Conservation (phyloP, 106 monocot genomes). For the Allium cepa region DNA sequence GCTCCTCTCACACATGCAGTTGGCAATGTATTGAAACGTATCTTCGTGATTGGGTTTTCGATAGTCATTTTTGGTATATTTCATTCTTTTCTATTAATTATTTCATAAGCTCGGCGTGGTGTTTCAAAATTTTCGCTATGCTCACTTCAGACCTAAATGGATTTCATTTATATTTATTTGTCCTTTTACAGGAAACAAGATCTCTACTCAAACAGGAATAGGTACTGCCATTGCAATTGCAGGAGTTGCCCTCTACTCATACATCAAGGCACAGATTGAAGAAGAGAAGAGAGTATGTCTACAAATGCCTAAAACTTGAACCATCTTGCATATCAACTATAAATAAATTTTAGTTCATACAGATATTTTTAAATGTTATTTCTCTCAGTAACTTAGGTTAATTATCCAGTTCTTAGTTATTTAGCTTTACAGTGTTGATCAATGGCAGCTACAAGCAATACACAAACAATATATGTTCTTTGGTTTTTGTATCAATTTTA, state of each 20-base stretch:
- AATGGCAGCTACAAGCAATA: too few relatives aligned
- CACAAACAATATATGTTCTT: neutral
- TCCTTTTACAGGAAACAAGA: constrained; percentile 70
- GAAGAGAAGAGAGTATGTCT: constrained; percentile 91
- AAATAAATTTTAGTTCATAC: too few relatives aligned
- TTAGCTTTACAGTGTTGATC: too few relatives aligned
- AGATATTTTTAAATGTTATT: too few relatives aligned
- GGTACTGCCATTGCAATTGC: constrained; percentile 93
- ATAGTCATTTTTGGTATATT: constrained; percentile 79
- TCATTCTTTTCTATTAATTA: neutral
- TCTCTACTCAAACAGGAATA: constrained; percentile 93
- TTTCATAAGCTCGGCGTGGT: too few relatives aligned
- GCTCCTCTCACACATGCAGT: constrained; percentile 99
- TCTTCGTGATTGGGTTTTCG: constrained; percentile 99
- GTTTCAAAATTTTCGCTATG: too few relatives aligned
- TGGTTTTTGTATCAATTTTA: neutral
- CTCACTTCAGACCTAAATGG: too few relatives aligned
- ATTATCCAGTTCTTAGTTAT: too few relatives aligned
- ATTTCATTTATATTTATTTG: neutral
- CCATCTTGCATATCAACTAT: too few relatives aligned
- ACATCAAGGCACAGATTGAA: constrained; percentile 92
- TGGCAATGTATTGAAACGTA: constrained; percentile 96
- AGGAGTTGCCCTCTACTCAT: constrained; percentile 95
- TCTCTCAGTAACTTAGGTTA: too few relatives aligned
- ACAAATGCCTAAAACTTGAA: too few relatives aligned